Evolutionary conservation across 2,329 filamentous ascomycete species (phyloP), one percentile per base, ranked within the genome.

Genomic region (Diaporthe ilicicola): DNA sequence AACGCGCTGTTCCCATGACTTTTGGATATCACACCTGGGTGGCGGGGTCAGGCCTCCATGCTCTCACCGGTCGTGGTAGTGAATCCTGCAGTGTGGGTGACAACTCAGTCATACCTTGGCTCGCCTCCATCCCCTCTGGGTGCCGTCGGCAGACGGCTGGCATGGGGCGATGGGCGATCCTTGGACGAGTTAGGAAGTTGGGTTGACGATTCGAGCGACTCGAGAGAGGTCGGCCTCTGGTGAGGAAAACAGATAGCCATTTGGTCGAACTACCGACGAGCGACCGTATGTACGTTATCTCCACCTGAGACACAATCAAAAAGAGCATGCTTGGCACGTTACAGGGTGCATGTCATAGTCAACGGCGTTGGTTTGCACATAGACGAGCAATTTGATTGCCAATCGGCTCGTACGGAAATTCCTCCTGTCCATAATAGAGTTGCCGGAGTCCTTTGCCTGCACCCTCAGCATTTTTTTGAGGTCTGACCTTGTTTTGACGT

Each of bases 351-450:
- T 15, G 19, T 44, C 39, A 24, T 37, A 3, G 62, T 27, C 15
- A 32, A 70, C 32, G 61, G 54, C 29, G 48, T 29, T 56, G 44
- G 53, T 53, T 34, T n/a, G 48, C 48, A 66, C 37, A 42, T 69
- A 42, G 53, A 51, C 51, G 39, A 44, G 46, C 42, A 32, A 69
- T 64, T 64, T 39, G 29, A 72, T 69, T 27, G 53, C n/a, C 54
- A 29, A 56, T 46, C 42, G 27, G 32, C 12, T 22, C 48, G 46
- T 37, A 59, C n/a, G 56, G 39, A 55, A 53, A 4, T 32, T n/a
- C 22, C 53, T 32, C 22, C 56, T 48, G 59, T 27, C 55, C 37
- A 19, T 7, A 27, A 3, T 6, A 17, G 27, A 46, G n/a, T 27
- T 62, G 59, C 27, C 44, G 48, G 27, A 17, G 29, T 27, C 29